Percentiles rank a stretch among this genome's conserved stretches.
Conservation (phyloP, 2,329 filamentous ascomycete species). For the Arachnomyces sp. region DNA sequence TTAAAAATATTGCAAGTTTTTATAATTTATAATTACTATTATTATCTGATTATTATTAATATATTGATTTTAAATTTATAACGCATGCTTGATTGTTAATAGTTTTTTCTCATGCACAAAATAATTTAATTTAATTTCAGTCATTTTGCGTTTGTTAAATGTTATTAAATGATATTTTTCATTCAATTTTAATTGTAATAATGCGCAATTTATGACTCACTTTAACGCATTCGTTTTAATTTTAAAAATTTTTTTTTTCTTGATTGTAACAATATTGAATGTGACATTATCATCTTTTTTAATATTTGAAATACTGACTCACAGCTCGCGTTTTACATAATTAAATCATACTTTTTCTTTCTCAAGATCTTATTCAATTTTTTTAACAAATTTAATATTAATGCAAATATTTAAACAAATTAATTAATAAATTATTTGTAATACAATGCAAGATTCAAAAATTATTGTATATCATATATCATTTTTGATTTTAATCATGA, state of each 20-base stretch:
- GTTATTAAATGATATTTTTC: no score
- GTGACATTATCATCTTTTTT: not conserved
- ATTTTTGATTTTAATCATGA: no score
- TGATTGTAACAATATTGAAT: not conserved
- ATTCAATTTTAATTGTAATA: no score
- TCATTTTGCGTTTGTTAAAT: no score
- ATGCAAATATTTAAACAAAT: not conserved
- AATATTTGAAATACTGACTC: not conserved
- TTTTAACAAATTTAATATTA: slow-evolving; percentile 3
- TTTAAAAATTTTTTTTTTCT: not conserved
- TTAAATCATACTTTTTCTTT: no score
- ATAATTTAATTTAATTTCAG: no score
- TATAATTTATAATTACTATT: slow-evolving; percentile 3
- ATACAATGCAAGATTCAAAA: no score
- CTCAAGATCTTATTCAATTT: not conserved
- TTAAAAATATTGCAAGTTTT: no score
- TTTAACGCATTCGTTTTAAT: slow-evolving; percentile 3
- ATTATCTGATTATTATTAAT: slow-evolving; percentile 3
- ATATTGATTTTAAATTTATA: slow-evolving; percentile 1
- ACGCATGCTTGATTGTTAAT: no score
- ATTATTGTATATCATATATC: no score
- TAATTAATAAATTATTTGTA: slow-evolving; percentile 2
- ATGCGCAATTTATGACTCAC: no score
- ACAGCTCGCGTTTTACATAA: not conserved
- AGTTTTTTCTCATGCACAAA: no score